Percentiles rank a stretch among this genome's conserved stretches.
These are phyloP conservation scores for Phytophthora pseudosyringae DNA, from an alignment of 352 stramenopile species.

Conservation along the genomic window DNA sequence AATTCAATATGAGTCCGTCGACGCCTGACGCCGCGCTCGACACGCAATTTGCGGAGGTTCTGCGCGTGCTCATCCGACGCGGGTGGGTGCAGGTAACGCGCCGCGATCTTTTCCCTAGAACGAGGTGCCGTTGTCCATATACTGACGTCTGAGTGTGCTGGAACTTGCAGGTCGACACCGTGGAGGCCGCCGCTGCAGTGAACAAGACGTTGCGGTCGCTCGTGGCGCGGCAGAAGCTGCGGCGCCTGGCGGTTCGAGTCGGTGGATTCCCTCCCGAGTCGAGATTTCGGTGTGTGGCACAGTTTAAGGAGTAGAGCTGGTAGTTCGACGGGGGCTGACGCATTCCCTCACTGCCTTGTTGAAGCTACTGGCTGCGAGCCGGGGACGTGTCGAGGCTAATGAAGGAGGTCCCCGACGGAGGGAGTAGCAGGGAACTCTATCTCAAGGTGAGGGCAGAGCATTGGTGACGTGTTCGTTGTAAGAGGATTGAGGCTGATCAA, in stretches of 20 bases:
- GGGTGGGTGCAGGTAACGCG: conserved; percentile 52
- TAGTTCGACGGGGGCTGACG: neutral
- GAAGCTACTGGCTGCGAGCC: conserved; percentile 50
- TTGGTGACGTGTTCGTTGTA: neutral
- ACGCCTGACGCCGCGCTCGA: conserved; percentile 2
- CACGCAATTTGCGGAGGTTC: conserved; percentile 18
- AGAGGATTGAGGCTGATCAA: neutral
- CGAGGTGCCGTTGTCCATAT: neutral
- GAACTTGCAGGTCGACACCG: conserved; percentile 36
- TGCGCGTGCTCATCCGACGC: conserved; percentile 44
- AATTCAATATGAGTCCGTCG: conserved; percentile 21
- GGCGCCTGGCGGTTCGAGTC: conserved; percentile 26
- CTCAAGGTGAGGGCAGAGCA: conserved; percentile 26
- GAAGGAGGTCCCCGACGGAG: conserved; percentile 10
- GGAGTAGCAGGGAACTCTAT: conserved; percentile 29
- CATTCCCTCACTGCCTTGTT: conserved; percentile 1
- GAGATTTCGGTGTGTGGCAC: conserved; percentile 38
- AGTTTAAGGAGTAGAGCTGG: neutral
- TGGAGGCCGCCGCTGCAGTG: conserved; percentile 40
- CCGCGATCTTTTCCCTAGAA: neutral
- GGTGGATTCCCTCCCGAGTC: conserved; percentile 31
- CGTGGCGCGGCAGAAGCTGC: conserved; percentile 40
- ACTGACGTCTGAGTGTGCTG: conserved; percentile 5
- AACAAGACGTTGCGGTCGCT: conserved; percentile 26
- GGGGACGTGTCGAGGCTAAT: conserved; percentile 41